Conservation (phyloP, 345 rosid species). For the Aethionema arabicum region DNA sequence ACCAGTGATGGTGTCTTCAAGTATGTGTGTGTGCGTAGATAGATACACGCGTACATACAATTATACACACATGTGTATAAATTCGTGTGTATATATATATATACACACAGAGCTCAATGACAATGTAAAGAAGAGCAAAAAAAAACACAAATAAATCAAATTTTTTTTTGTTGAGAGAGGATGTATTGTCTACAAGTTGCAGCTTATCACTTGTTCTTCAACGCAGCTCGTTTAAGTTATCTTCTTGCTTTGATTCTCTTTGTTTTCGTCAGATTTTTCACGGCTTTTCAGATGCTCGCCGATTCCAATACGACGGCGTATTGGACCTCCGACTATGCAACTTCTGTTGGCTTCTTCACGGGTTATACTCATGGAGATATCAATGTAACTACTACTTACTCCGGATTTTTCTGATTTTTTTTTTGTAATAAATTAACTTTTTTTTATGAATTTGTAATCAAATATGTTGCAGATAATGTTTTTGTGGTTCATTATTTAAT, state of each 20-base stretch:
- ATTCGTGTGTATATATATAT: constrained; percentile 4
- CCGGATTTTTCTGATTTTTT: constrained; percentile 15
- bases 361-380: constrained; percentile 4
- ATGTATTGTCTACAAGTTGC: constrained; percentile 42
- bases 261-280: constrained; percentile 19
- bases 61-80: not conserved
- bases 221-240: constrained; percentile 33
- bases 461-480: constrained; percentile 9
- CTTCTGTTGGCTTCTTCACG: not conserved
- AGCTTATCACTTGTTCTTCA: constrained; percentile 41
- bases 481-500: constrained; percentile 1
- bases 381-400: constrained; percentile 22
- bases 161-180: not conserved
- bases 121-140: not conserved
- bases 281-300: constrained; percentile 4
- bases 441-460: constrained; percentile 1
- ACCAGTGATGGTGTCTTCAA: constrained; percentile 8
- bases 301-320: constrained; percentile 2
- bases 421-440: not conserved
- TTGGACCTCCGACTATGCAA: not conserved
- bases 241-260: constrained; percentile 25
- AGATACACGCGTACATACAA: constrained; percentile 12
- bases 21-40: constrained; percentile 25
- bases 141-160: not conserved
- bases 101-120: constrained; percentile 31